phyloP scores from a whole-genome alignment of 768 basidiomycete species.

The Collybia sordida region DNA sequence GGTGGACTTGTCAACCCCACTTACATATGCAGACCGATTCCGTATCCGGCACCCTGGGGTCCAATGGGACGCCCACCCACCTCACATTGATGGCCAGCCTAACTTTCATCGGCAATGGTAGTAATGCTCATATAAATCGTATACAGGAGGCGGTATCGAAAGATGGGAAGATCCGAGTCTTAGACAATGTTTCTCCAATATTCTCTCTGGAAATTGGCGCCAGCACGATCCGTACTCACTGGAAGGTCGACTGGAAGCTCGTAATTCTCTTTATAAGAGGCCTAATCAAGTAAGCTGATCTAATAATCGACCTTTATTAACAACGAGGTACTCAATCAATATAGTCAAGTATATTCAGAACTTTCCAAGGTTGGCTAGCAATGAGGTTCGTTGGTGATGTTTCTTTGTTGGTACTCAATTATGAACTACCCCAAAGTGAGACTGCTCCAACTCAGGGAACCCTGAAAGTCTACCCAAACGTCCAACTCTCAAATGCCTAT shows the following conservation, averaged over 20 bases:
- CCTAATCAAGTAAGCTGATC: conserved; percentile 41
- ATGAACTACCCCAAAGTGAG: conserved; percentile 34
- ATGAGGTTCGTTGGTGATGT: conserved; percentile 44
- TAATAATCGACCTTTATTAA: too few relatives aligned
- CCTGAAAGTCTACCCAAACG: conserved; percentile 65
- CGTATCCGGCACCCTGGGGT: conserved; percentile 69
- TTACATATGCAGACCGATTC: conserved; percentile 74
- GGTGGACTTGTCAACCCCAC: conserved; percentile 59
- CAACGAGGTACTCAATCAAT: too few relatives aligned
- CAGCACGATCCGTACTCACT: conserved; percentile 68
- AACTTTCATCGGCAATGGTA: not conserved
- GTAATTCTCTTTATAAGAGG: conserved; percentile 61
- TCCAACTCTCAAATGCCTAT: conserved; percentile 68
- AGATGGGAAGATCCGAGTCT: conserved; percentile 68
- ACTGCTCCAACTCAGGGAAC: conserved; percentile 72
- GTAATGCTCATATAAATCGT: not conserved
- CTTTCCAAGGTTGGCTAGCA: conserved; percentile 80
- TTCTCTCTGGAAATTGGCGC: conserved; percentile 62
- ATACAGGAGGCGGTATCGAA: conserved; percentile 69
- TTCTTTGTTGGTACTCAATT: not conserved
- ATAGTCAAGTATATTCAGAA: conserved; percentile 51
- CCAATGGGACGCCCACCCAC: conserved; percentile 49
- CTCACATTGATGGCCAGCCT: conserved; percentile 40
- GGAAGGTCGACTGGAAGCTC: conserved; percentile 56
- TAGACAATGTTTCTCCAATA: conserved; percentile 58